Base-by-base conservation (phyloP, 1,284 basidiomycete species). In the Microbotryum scabiosae region DNA sequence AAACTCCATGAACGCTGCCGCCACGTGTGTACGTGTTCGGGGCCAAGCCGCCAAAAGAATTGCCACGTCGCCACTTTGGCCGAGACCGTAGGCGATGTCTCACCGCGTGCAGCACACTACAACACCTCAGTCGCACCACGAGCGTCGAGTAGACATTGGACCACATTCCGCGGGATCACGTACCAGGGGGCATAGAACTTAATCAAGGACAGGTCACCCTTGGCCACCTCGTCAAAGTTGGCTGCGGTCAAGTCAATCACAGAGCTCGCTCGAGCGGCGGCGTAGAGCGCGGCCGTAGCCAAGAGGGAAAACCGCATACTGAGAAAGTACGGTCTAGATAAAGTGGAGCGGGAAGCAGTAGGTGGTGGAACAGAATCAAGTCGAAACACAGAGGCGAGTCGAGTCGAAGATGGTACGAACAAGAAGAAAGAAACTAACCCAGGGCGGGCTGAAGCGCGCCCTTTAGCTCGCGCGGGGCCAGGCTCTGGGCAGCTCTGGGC, bases 131-230 rank as follows among this genome's bases (percentile, higher is more conserved):
- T 45, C 43, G 3, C 16, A 10, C n/a, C 26, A 7, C 43, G 5
- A 48, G 32, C 23, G 16, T 16, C 44, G 21, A 30, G 47, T 43
- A 12, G 12, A 10, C 51, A 30, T 18, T 9, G 28, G 25, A 14
- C 14, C 46, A 51, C 25, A 25, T 16, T 36, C 26, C 20, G 32
- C 14, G 23, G 1, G 65, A 36, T 74, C 76, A 32, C 75, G 45
- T 5, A 89, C 88, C 88, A 91, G 61, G 90, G 90, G 44, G 90
- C 90, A 75, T 88, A 94, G 84, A 93, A 97, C 81, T 98, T 94
- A 70, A 97, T 88, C 51, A 98, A 82, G 68, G 93, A 85, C 66
- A 97, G 79, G 47, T 85, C 75, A 73, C 90, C 87, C 12, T 80
- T 78, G 66, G 94, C 84, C 62, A 82, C 77, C 36, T 81, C 76